A percentile compares a stretch with the other conserved stretches of the same genome.
These are phyloP conservation scores for Mallotus nudiflorus DNA, from an alignment of 345 rosid genomes.

Conservation along the genomic window DNA sequence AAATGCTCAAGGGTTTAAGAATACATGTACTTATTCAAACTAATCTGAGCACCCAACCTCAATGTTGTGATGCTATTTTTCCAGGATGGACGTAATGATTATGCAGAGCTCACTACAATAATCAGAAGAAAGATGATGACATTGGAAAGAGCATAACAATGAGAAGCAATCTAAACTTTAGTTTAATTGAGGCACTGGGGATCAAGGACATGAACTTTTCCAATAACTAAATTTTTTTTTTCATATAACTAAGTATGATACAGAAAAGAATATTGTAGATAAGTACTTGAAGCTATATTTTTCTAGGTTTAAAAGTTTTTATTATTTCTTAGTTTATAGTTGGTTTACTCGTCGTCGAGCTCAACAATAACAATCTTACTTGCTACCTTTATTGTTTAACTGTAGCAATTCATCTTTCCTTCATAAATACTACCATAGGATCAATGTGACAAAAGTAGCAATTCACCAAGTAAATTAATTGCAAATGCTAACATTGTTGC, in stretches of 20 bases:
- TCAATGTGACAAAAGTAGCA: neutral
- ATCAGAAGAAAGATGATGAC: slow-evolving; percentile 72
- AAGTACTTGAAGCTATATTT: neutral
- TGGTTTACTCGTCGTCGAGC: neutral
- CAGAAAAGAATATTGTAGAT: neutral
- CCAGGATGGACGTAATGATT: slow-evolving; percentile 90
- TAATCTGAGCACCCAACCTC: neutral
- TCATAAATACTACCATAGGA: neutral
- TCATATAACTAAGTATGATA: neutral
- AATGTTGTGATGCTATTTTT: neutral
- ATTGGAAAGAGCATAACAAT: slow-evolving; percentile 69
- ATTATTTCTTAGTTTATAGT: slow-evolving; percentile 6
- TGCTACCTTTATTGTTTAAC: neutral
- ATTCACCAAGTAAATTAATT: no score
- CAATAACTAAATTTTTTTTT: slow-evolving; percentile 12
- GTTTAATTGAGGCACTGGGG: slow-evolving; percentile 68
- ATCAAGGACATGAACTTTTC: slow-evolving; percentile 23
- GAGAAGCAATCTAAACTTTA: slow-evolving; percentile 75
- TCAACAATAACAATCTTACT: neutral
- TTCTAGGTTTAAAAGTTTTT: neutral
- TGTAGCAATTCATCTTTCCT: neutral
- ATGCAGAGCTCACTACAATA: slow-evolving; percentile 81
- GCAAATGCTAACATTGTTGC: no score
- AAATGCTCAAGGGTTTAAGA: neutral
- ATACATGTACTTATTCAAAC: neutral